These are phyloP conservation scores for Draba incana DNA, from an alignment of 345 rosid genomes.

Conservation along the genomic window DNA sequence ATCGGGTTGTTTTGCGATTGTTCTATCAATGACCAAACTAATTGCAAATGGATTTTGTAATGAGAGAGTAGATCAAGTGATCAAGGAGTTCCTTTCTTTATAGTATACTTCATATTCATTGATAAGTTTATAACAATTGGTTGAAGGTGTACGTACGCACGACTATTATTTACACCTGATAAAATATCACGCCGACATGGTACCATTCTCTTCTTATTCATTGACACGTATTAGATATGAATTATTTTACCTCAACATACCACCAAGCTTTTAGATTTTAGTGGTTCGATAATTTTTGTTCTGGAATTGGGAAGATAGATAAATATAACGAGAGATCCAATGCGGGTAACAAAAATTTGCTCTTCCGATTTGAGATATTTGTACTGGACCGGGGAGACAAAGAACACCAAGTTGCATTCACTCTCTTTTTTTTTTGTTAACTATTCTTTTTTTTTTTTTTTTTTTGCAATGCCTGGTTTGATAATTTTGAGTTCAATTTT, in stretches of 20 bases:
- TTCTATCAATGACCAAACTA: not conserved
- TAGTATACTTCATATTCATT: not conserved
- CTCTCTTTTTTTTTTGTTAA: not conserved
- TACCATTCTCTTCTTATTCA: constrained; percentile 1
- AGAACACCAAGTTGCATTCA: constrained; percentile 32
- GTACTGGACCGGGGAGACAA: constrained; percentile 34
- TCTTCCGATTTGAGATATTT: constrained; percentile 29
- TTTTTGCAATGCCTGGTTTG: not conserved
- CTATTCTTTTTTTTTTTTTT: not conserved
- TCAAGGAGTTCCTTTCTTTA: not conserved
- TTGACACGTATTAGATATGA: not conserved
- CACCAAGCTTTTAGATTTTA: constrained; percentile 18
- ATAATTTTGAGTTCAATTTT: not conserved
- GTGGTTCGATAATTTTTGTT: constrained; percentile 28
- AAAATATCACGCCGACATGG: not conserved
- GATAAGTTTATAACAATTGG: not conserved
- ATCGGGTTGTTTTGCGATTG: not conserved
- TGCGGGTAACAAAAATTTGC: constrained; percentile 21
- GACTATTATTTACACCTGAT: not conserved
- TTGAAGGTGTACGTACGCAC: not conserved
- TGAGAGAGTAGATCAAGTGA: too few species aligned
- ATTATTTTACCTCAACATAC: constrained; percentile 21
- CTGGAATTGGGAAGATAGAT: constrained; percentile 21
- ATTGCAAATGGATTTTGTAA: not conserved
- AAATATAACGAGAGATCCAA: constrained; percentile 33